Base-by-base conservation (phyloP, 495 filamentous ascomycete genomes). In the Neurospora africana region DNA sequence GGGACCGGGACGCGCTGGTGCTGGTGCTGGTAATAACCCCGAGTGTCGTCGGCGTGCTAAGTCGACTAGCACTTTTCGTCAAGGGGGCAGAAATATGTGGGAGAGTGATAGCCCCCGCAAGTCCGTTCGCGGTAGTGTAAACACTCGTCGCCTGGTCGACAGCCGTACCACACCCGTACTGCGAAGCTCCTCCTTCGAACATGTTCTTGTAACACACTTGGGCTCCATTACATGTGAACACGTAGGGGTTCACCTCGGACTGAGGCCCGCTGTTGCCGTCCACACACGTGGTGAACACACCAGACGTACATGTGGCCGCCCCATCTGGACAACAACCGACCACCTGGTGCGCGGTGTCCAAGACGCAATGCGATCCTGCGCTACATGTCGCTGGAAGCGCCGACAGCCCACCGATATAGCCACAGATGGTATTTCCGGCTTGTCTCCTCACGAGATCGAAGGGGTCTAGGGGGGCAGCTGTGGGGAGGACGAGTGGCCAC, bases 291-390 rank as follows among this genome's bases (percentile, higher is more conserved):
- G 84, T 86, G 73, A 82, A 86, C 58, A 86, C 81, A 43, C 84
- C 84, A 9, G 77, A 78, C 4, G 83, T 84, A 72, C 84, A 86
- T 19, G 78, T 71, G 8, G 76, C 79, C n/a, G 68, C 70, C 23
- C 82, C 83, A 71, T 85, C 80, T 6, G 84, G 84, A 71, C 84
- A 86, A 74, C 84, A 86, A 40, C 84, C 84, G n/a, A 86, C 78
- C 4, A 82, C 80, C 39, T 79, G 78, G 72, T 82, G 78, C 41
- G 79, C 79, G 30, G 74, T 72, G 77, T 85, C 84, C 39, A 85
- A 72, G 36, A 83, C 84, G 72, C 84, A 86, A 75, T 86, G 84
- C 69, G 83, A 85, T 30, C 84, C 84, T n/a, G 78, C 77, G 68
- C 75, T 79, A 69, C 84, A 86, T 58, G 84, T 86, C 47, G 84